Percentiles rank a stretch among this genome's conserved stretches.
These are phyloP conservation scores for Myriosclerotinia duriaeana DNA, from an alignment of 2,329 filamentous ascomycete genomes.

Conservation along the genomic window DNA sequence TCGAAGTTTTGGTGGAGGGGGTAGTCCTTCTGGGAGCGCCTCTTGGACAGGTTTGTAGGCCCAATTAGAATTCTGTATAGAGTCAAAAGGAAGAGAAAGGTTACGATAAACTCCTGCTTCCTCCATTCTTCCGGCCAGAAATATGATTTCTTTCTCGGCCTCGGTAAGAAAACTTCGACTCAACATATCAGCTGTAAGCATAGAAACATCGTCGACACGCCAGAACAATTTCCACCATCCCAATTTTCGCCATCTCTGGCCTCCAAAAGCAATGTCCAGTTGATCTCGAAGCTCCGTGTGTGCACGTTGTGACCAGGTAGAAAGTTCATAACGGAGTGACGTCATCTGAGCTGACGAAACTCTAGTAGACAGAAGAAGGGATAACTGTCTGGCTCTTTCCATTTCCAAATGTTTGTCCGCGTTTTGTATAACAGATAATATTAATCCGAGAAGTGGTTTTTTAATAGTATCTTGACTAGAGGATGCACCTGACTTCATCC, in stretches of 20 bases:
- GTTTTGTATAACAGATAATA: slow-evolving; percentile 64
- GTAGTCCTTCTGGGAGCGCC: slow-evolving; percentile 19
- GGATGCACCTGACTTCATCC: slow-evolving; percentile 56
- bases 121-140: slow-evolving; percentile 73
- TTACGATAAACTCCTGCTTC: slow-evolving; percentile 54
- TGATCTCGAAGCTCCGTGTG: slow-evolving; percentile 81
- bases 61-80: slow-evolving; percentile 27
- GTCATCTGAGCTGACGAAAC: slow-evolving; percentile 43
- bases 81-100: background rate
- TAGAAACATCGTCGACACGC: slow-evolving; percentile 87
- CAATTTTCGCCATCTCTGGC: slow-evolving; percentile 75
- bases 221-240: slow-evolving; percentile 96
- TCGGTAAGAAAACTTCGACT: slow-evolving; percentile 72
- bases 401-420: slow-evolving; percentile 52
- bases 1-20: slow-evolving; percentile 28
- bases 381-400: slow-evolving; percentile 45
- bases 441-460: slow-evolving; percentile 62
- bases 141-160: slow-evolving; percentile 80
- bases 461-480: slow-evolving; percentile 54
- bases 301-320: slow-evolving; percentile 73
- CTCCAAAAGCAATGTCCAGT: slow-evolving; percentile 73
- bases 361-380: slow-evolving; percentile 40
- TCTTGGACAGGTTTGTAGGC: slow-evolving; percentile 33
- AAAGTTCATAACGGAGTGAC: slow-evolving; percentile 58
- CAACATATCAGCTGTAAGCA: slow-evolving; percentile 78